Evolutionary conservation across 2,329 filamentous ascomycete genomes (phyloP), one percentile per base, ranked within the genome.

Genomic region (Lizonia empirigonia): DNA sequence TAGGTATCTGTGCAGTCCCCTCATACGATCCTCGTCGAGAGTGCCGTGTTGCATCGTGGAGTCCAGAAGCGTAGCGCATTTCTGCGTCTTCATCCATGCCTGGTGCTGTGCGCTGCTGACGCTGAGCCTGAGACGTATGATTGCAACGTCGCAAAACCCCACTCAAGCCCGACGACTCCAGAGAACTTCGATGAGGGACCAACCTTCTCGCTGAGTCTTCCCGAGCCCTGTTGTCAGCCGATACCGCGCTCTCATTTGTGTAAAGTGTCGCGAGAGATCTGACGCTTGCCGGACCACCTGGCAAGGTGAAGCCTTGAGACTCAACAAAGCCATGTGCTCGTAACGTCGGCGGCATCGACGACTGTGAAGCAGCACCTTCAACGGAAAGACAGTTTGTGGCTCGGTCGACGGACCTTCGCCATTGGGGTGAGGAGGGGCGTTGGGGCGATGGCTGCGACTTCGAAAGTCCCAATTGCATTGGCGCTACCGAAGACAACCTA

Each of bases 111-210:
- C 18, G 50, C 40, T 18, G 50, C 40, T 24, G 49, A 26, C 29
- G 47, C 40, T 34, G 48, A 32, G 53, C 51, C 7, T 60, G 41
- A 26, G 65, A 58, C 1, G 51, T 55, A 15, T 63, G 44, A 22
- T 68, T 60, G 47, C 67, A 70, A 26, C 65, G 49, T 47, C 62
- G 61, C 44, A 71, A 47, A 12, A 68, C 51, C 37, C 40, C 60
- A 18, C 52, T 59, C 9, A 69, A 53, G 24, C 65, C 64, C 16
- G 65, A 67, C 5, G 66, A 68, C 5, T 39, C 51, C 18, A 55
- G 49, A 32, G 53, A 44, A 7, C 56, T 50, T 9, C 10, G 22
- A 15, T 49, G 36, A 12, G 16, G 20, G 5, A 24, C 1, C 1
- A 27, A 1, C 2, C 15, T 13, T 2, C 26, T 18, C 12, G 32